phyloP scores from a whole-genome alignment of 352 stramenopile genomes.

The Peronosclerospora sorghi region DNA sequence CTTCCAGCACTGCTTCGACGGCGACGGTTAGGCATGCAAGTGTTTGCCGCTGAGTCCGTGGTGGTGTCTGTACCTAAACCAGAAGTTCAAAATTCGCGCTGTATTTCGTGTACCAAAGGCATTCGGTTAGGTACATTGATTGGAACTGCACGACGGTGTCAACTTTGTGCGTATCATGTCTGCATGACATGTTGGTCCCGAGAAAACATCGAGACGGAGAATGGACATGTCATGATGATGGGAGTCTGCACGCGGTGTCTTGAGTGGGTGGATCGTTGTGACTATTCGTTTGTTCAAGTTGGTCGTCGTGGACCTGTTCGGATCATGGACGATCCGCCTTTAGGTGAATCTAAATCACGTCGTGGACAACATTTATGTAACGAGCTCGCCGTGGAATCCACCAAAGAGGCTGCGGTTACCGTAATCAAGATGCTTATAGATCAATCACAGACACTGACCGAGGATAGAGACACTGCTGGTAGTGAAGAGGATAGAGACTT shows the following conservation, averaged over 20 bases:
- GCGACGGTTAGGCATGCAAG: slow-evolving; percentile 24
- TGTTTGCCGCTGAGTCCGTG: slow-evolving; percentile 13
- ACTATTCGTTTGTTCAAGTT: slow-evolving; percentile 25
- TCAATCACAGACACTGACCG: not conserved
- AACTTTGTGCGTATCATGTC: slow-evolving; percentile 38
- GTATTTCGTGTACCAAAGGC: slow-evolving; percentile 35
- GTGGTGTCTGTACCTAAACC: not conserved
- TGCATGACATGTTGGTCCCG: slow-evolving; percentile 29
- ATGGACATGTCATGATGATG: slow-evolving; percentile 19
- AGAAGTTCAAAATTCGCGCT: slow-evolving; percentile 22
- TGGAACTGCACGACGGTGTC: slow-evolving; percentile 15
- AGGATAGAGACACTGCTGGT: slow-evolving; percentile 1
- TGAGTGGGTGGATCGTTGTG: slow-evolving; percentile 30
- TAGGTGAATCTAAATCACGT: not conserved
- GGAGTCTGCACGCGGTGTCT: slow-evolving; percentile 31
- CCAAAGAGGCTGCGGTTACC: slow-evolving; percentile 20
- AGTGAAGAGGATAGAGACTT: slow-evolving; percentile 5
- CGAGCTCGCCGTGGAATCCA: slow-evolving; percentile 11
- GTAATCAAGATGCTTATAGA: slow-evolving; percentile 30
- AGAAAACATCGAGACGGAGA: slow-evolving; percentile 33
- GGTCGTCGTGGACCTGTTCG: slow-evolving; percentile 5
- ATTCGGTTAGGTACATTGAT: slow-evolving; percentile 22
- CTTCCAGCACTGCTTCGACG: slow-evolving; percentile 25
- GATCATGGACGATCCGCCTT: slow-evolving; percentile 19
- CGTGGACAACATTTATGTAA: slow-evolving; percentile 16